Evolutionary conservation across 768 basidiomycete species (phyloP), one percentile per base, ranked within the genome.

Genomic region (Boletus rubropictus): DNA sequence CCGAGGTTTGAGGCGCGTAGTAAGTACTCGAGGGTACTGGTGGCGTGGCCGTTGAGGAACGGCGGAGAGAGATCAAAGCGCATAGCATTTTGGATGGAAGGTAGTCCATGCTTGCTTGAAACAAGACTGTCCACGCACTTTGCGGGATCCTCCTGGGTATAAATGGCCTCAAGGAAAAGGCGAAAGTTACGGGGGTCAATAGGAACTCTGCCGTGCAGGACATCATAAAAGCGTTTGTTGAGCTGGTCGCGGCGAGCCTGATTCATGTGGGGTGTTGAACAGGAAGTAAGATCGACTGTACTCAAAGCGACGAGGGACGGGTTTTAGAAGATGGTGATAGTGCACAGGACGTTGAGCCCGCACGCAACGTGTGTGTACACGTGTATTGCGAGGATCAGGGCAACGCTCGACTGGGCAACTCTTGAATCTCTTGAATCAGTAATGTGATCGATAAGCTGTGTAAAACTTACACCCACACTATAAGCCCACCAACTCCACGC

Each of bases 81-180:
- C 61, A 82, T 70, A 2, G 74, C 68, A 9, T 54, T 46, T 44
- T 74, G 72, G 6, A 82, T 49, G n/a, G 70, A 53, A 5, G 42
- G 24, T 1, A 74, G 55, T 2, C 79, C 80, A 0, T 52, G 47
- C 7, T 49, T 27, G 51, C 61, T 72, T 12, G 58, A 59, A 14
- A 70, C 57, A 3, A 81, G 59, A 34, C 53, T 66, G 38, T 66
- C 53, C 17, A 78, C 50, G 50, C 73, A 75, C 1, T 59, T 54
- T 6, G 63, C 56, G 1, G 69, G 54, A 44, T 78, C 73, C 9
- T 63, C 59, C 43, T 75, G 73, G 8, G 47, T 53, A 55, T 64
- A 76, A 12, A 74, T 56, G 6, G 70, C 75, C 45, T 81, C 76
- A 7, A 81, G 63, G 47, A 81, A 81, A 9, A 60, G 66, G 7